Evolutionary conservation across 2,329 filamentous ascomycete genomes (phyloP).

Genomic region (Magnaporthiopsis poae): DNA sequence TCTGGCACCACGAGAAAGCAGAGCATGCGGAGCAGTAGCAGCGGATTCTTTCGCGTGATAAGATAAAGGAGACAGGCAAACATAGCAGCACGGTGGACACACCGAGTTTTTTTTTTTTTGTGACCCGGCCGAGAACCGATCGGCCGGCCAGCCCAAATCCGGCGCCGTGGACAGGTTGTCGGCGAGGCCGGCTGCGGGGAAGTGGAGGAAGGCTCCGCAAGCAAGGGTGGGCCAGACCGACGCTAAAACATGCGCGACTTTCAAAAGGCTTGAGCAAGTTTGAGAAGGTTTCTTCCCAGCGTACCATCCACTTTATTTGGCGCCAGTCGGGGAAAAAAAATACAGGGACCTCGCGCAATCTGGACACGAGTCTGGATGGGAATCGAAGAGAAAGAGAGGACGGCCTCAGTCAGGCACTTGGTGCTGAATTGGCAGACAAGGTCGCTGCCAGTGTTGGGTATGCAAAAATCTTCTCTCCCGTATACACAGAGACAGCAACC

Average conservation of each 20-base stretch:
- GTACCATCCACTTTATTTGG: background rate
- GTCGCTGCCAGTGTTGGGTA: background rate
- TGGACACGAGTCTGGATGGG: background rate
- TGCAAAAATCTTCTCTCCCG: background rate
- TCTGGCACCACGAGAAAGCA: too few species aligned
- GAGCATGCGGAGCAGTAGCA: too few species aligned
- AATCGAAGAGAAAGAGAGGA: background rate
- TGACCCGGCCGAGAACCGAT: too few species aligned
- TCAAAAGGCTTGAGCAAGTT: constrained; percentile 3
- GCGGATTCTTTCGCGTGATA: too few species aligned
- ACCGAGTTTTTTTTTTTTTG: too few species aligned
- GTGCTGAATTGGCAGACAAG: too few species aligned
- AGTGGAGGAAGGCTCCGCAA: background rate
- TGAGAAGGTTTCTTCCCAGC: constrained; percentile 4
- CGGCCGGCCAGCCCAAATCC: too few species aligned
- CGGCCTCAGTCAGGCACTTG: background rate
- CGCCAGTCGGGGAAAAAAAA: background rate
- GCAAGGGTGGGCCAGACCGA: background rate
- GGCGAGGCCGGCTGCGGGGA: background rate
- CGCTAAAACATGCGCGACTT: background rate
- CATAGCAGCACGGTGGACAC: too few species aligned
- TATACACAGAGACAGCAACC: background rate
- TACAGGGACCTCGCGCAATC: background rate
- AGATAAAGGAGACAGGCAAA: too few species aligned
- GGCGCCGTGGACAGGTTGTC: too few species aligned